Percentiles rank a stretch among this genome's conserved stretches.
These are phyloP conservation scores for Oryza glumipatula DNA, from an alignment of 176 grass and related monocot genomes.

Conservation along the genomic window DNA sequence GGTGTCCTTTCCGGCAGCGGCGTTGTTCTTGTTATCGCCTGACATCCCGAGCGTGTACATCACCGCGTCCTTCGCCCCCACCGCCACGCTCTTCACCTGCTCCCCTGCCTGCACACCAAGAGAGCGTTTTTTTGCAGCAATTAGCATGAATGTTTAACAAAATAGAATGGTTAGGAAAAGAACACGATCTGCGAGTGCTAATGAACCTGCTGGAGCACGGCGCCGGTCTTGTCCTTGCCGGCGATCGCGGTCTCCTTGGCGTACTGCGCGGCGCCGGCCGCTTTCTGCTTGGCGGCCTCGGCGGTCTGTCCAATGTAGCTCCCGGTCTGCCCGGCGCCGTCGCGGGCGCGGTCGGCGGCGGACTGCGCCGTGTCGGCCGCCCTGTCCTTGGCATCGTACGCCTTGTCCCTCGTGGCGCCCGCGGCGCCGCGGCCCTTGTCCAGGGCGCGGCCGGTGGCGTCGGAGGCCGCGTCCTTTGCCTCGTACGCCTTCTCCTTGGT, in stretches of 20 bases:
- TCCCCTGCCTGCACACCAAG: conserved; percentile 50
- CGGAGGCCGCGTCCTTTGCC: conserved; percentile 21
- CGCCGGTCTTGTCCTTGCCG: conserved; percentile 68
- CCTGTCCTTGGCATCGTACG: conserved; percentile 34
- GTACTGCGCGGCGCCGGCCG: conserved; percentile 45
- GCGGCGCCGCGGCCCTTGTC: conserved; percentile 39
- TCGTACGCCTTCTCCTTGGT: neutral
- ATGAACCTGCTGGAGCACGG: conserved; percentile 59
- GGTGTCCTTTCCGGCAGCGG: conserved; percentile 36
- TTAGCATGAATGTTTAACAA: neutral
- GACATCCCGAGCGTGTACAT: conserved; percentile 66
- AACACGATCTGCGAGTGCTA: neutral
- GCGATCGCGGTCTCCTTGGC: conserved; percentile 53
- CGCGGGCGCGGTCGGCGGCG: conserved; percentile 36
- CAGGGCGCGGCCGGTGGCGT: conserved; percentile 36
- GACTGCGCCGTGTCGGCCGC: conserved; percentile 39
- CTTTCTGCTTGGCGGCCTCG: conserved; percentile 48
- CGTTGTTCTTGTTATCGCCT: conserved; percentile 37
- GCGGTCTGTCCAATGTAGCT: conserved; percentile 43
- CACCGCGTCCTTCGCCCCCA: conserved; percentile 62
- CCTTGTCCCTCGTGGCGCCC: conserved; percentile 20
- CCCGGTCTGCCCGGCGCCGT: conserved; percentile 27
- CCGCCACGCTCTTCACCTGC: conserved; percentile 52
- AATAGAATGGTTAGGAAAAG: neutral
- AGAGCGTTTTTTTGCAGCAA: neutral